These are phyloP conservation scores for Wickerhamiella lipophila DNA, from an alignment of 805 yeast species.

Conservation along the genomic window DNA sequence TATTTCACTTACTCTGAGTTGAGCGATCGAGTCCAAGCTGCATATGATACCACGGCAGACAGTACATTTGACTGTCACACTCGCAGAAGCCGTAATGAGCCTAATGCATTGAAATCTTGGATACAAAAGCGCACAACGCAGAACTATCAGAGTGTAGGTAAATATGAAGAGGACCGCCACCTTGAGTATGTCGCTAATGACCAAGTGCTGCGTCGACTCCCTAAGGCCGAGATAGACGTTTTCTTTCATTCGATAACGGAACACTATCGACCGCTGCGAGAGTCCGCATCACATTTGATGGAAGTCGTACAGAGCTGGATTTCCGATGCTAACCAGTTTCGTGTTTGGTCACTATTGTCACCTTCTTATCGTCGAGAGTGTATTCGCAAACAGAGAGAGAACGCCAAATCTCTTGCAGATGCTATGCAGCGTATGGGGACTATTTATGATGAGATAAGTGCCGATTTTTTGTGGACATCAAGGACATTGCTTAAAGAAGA, in stretches of 20 bases:
- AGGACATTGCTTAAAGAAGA: slow-evolving; percentile 9
- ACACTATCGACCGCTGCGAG: slow-evolving; percentile 15
- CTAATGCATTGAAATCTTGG: background rate
- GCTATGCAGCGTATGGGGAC: slow-evolving; percentile 11
- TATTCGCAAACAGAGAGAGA: slow-evolving; percentile 2
- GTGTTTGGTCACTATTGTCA: slow-evolving; percentile 14
- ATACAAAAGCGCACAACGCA: background rate
- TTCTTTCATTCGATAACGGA: slow-evolving; percentile 13
- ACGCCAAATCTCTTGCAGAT: slow-evolving; percentile 6
- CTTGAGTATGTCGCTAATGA: slow-evolving; percentile 2
- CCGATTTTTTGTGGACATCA: slow-evolving; percentile 2
- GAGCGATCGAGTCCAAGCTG: background rate
- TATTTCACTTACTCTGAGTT: slow-evolving; percentile 9
- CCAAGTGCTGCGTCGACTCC: background rate
- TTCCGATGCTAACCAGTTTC: slow-evolving; percentile 18
- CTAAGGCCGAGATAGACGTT: slow-evolving; percentile 8
- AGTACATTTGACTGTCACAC: background rate
- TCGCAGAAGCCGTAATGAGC: background rate
- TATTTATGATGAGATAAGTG: slow-evolving; percentile 11
- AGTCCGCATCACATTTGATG: slow-evolving; percentile 14
- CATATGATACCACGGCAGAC: background rate
- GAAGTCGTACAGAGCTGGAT: slow-evolving; percentile 19
- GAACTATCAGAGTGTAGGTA: background rate
- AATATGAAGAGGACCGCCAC: slow-evolving; percentile 8
- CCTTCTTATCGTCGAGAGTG: slow-evolving; percentile 13